These are phyloP conservation scores for Physaria fendleri DNA, from an alignment of 345 rosid genomes.

Conservation along the genomic window DNA sequence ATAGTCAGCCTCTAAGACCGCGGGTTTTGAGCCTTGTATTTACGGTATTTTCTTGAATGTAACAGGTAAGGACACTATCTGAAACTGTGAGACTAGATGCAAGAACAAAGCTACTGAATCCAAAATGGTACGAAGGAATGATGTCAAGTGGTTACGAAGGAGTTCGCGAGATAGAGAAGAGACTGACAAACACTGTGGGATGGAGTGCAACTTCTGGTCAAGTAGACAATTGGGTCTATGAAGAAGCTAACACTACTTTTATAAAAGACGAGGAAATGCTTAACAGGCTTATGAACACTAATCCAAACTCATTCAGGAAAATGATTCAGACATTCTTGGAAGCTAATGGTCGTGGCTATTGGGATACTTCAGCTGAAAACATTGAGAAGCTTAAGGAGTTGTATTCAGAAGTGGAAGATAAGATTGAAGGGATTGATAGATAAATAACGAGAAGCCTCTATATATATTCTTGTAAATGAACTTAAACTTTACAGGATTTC, in stretches of 20 bases:
- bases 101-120: conserved; percentile 87
- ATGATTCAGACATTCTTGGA: conserved; percentile 93
- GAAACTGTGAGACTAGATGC: conserved; percentile 94
- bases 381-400: conserved; percentile 82
- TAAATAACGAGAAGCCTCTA: conserved; percentile 18
- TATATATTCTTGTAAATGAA: conserved; percentile 17
- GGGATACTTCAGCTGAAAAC: conserved; percentile 82
- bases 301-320: conserved; percentile 93
- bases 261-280: conserved; percentile 91
- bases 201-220: conserved; percentile 99
- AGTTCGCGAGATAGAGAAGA: conserved; percentile 93
- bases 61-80: conserved; percentile 75
- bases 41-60: not conserved
- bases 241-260: conserved; percentile 93
- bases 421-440: conserved; percentile 92
- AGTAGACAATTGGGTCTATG: conserved; percentile 97
- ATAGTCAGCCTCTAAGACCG: too few relatives aligned
- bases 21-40: too few relatives aligned
- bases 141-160: conserved; percentile 95
- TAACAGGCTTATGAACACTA: conserved; percentile 74
- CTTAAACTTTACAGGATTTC: not conserved
- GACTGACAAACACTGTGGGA: conserved; percentile 90
- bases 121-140: conserved; percentile 99
- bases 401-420: conserved; percentile 94
- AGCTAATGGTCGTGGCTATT: conserved; percentile 95